Conservation (phyloP, 2,329 filamentous ascomycete species). For the Sporothrix brasiliensis region DNA sequence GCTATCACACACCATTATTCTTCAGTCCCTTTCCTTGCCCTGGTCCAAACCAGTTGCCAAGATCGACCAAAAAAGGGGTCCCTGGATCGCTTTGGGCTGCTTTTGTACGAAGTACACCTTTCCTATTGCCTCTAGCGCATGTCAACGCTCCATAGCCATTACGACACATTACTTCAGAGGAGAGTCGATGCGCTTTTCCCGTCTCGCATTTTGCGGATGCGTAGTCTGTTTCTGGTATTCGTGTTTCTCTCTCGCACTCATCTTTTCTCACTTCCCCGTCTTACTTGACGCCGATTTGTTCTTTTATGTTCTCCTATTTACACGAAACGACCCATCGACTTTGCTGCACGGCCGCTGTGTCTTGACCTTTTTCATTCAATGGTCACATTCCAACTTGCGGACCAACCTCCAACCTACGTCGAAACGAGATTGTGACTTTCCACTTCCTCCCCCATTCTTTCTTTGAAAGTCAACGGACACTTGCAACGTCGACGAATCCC, state of each 20-base stretch:
- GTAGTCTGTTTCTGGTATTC: slow-evolving; percentile 6
- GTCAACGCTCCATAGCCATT: not conserved
- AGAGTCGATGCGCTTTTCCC: not conserved
- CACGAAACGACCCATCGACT: slow-evolving; percentile 6
- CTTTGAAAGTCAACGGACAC: not conserved
- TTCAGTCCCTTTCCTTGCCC: slow-evolving; percentile 10
- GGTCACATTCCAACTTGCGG: slow-evolving; percentile 7
- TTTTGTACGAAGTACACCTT: not conserved
- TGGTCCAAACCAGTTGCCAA: slow-evolving; percentile 23
- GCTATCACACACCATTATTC: not conserved
- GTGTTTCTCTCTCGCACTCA: slow-evolving; percentile 14
- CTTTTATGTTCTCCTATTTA: not conserved
- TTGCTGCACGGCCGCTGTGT: slow-evolving; percentile 12
- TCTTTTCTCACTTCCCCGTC: slow-evolving; percentile 4
- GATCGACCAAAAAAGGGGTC: slow-evolving; percentile 27
- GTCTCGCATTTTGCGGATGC: not conserved
- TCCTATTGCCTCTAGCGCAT: slow-evolving; percentile 1
- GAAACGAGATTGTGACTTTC: slow-evolving; percentile 11
- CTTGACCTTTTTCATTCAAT: not conserved
- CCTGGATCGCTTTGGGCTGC: slow-evolving; percentile 10
- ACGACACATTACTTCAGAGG: not conserved
- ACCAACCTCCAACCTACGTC: not conserved
- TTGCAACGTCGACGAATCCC: not conserved
- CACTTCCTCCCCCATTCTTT: slow-evolving; percentile 19
- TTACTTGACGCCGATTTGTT: not conserved